Base-by-base conservation (phyloP, 768 basidiomycete genomes). In the Lentinula boryana region DNA sequence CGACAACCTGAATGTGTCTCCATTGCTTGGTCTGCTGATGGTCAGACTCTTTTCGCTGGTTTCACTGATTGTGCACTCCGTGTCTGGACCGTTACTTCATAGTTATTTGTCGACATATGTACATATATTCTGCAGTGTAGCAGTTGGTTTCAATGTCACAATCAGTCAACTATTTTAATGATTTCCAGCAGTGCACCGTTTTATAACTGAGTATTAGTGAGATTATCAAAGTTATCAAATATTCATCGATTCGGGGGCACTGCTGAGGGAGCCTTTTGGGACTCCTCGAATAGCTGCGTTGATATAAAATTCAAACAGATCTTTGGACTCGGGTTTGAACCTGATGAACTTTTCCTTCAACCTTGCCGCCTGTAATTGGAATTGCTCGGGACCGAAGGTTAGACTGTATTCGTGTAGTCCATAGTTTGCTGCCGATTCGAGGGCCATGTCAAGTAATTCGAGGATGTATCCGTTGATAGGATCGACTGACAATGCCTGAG, bases 21-120 rank as follows among this genome's bases (percentile, higher is more conserved):
- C 56, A 91, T 98, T 68, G 92, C 97, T 63, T 99, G 97, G 97
- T 97, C 95, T 59, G 88, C 96, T 51, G 95, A 97, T 74, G 97
- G 97, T 60, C 94, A 97, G 80, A 95, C 93, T 56, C 83, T 99
- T 63, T 98, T 95, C 74, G 94, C 91, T 75, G 96, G 96, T 62
- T 96, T 94, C 85, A 93, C 93, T 58, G 95, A 98, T 78, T 89
- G 96, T 80, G 82, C 85, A 66, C 87, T 97, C 73, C 90, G 93
- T 66, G 91, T 94, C 73, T 95, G 91, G 93, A 88, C 86, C 69
- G 93, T 95, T 66, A 83, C 81, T 63, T 79, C 81, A 79, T 83
- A 78, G 51, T 52, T 49, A 58, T 49, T 33, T 18, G 21, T 53
- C 32, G 40, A 57, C n/a, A 13, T 57, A 38, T 54, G 36, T 54